These are phyloP conservation scores for Hymenoscyphus occultus DNA, from an alignment of 2,329 filamentous ascomycete species.

Conservation along the genomic window DNA sequence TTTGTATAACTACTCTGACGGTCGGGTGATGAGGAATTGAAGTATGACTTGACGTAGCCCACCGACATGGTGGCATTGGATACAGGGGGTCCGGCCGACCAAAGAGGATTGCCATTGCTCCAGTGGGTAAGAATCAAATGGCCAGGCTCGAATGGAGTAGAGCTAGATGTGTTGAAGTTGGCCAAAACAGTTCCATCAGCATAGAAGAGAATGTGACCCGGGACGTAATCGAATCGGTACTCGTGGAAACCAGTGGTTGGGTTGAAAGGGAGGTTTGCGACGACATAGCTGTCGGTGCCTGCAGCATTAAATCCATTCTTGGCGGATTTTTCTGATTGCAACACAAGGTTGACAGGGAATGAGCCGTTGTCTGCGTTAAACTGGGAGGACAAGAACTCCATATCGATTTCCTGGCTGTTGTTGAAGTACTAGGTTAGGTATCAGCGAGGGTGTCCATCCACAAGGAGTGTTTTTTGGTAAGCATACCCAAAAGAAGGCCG, in stretches of 20 bases:
- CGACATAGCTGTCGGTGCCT: slow-evolving; percentile 55
- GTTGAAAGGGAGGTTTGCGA: slow-evolving; percentile 61
- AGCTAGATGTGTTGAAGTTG: slow-evolving; percentile 49
- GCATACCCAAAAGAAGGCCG: slow-evolving; percentile 74
- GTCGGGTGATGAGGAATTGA: slow-evolving; percentile 60
- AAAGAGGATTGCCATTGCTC: slow-evolving; percentile 71
- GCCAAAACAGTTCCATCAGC: slow-evolving; percentile 59
- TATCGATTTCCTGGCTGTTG: slow-evolving; percentile 76
- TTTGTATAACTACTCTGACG: slow-evolving; percentile 39
- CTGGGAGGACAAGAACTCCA: slow-evolving; percentile 71
- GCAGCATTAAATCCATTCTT: slow-evolving; percentile 60
- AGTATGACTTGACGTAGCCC: slow-evolving; percentile 74
- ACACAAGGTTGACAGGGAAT: slow-evolving; percentile 69
- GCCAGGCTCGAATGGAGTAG: slow-evolving; percentile 59
- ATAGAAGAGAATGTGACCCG: slow-evolving; percentile 63
- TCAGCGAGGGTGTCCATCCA: slow-evolving; percentile 5
- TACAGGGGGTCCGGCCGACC: slow-evolving; percentile 68
- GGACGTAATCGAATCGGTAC: slow-evolving; percentile 74
- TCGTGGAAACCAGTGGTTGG: slow-evolving; percentile 68
- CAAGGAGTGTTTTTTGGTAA: background rate
- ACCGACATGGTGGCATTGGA: slow-evolving; percentile 62
- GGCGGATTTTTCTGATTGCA: slow-evolving; percentile 63
- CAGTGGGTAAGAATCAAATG: slow-evolving; percentile 71
- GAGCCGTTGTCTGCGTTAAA: slow-evolving; percentile 50
- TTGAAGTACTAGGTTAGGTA: slow-evolving; percentile 61